These are phyloP conservation scores for Westerdykella ornata DNA, from an alignment of 2,329 filamentous ascomycete species.

Conservation along the genomic window DNA sequence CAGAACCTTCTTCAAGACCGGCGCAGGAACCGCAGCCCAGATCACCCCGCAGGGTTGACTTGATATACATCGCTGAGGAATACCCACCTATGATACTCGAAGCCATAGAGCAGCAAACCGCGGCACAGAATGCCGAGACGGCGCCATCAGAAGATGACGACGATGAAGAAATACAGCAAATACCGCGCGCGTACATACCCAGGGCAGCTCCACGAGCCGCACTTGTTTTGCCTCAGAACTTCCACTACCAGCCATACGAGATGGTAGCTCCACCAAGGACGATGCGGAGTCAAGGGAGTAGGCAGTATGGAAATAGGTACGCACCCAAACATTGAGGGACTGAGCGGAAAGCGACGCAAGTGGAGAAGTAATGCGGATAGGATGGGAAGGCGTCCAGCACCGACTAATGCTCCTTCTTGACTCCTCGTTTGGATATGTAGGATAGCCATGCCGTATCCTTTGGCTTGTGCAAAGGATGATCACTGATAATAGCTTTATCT, in stretches of 20 bases:
- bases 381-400: constrained; percentile 10
- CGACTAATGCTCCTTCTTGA: constrained; percentile 21
- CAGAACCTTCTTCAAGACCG: neutral
- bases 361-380: constrained; percentile 2
- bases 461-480: no score
- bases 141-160: neutral
- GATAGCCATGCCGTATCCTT: constrained; percentile 4
- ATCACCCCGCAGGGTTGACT: constrained; percentile 9
- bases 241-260: constrained; percentile 1
- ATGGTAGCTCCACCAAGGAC: neutral
- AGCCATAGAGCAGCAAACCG: constrained; percentile 4
- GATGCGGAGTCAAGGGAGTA: neutral
- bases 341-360: constrained; percentile 2
- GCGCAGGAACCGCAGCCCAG: neutral
- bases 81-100: constrained; percentile 15
- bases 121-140: constrained; percentile 1
- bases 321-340: constrained; percentile 11
- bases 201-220: constrained; percentile 7
- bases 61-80: constrained; percentile 18
- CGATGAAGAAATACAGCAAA: constrained; percentile 8
- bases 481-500: no score
- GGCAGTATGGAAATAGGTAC: constrained; percentile 11
- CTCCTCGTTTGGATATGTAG: constrained; percentile 7
- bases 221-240: constrained; percentile 9
- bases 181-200: constrained; percentile 17